phyloP scores from a whole-genome alignment of 139 green algal genomes.

The Trebouxia sp. region DNA sequence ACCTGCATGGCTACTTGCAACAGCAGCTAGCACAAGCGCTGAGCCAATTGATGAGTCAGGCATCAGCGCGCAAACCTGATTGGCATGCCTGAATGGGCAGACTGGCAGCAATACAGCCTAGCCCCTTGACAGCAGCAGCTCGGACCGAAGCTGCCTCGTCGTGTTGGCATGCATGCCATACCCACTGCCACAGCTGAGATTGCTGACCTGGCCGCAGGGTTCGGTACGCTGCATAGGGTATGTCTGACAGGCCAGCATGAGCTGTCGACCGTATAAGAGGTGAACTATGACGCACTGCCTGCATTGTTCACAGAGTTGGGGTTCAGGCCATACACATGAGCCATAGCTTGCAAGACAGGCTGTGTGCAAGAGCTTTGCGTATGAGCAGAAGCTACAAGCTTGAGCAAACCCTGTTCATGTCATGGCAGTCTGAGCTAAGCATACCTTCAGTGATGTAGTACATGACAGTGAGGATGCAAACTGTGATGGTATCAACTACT shows the following conservation, averaged over 20 bases:
- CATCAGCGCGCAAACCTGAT: neutral
- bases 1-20: too few relatives aligned
- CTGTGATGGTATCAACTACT: neutral
- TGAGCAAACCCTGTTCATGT: too few relatives aligned
- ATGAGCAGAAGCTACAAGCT: too few relatives aligned
- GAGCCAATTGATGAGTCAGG: neutral
- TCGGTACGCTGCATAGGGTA: neutral
- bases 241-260: neutral
- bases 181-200: neutral
- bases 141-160: constrained; percentile 4
- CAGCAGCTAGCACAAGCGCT: too few relatives aligned
- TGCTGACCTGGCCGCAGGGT: neutral
- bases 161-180: neutral
- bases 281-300: neutral
- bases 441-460: too few relatives aligned
- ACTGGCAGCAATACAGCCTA: neutral
- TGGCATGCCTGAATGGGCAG: neutral
- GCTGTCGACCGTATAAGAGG: neutral
- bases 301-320: neutral
- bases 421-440: too few relatives aligned
- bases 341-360: too few relatives aligned
- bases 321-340: too few relatives aligned
- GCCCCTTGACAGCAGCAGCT: neutral
- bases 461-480: too few relatives aligned
- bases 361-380: too few relatives aligned